Evolutionary conservation across 1,139 yeast species (phyloP).

Genomic region (Pneumocystis oryctolagi): DNA sequence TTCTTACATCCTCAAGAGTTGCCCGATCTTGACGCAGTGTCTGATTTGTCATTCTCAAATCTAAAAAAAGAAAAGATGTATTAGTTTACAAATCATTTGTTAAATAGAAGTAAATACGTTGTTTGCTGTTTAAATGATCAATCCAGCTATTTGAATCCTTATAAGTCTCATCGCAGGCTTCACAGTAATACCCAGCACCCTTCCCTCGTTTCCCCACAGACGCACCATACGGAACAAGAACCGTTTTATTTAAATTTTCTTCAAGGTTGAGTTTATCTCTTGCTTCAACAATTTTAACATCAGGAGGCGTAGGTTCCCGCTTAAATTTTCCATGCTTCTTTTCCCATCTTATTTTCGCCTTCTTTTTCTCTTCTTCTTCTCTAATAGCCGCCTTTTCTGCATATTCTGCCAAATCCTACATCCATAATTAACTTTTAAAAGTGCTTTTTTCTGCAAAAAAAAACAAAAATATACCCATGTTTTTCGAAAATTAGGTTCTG

Average conservation of each 20-base stretch:
- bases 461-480: not conserved
- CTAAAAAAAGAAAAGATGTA: not conserved
- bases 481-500: not conserved
- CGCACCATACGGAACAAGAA: slow-evolving; percentile 33
- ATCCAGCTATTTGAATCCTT: slow-evolving; percentile 67
- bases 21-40: slow-evolving; percentile 22
- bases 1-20: slow-evolving; percentile 26
- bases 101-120: slow-evolving; percentile 21
- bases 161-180: slow-evolving; percentile 60
- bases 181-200: slow-evolving; percentile 72
- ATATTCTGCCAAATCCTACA: slow-evolving; percentile 9
- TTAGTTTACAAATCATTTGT: not conserved
- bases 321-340: slow-evolving; percentile 7
- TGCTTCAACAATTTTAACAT: slow-evolving; percentile 20
- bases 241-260: slow-evolving; percentile 32
- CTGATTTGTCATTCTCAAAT: slow-evolving; percentile 21
- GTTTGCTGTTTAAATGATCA: slow-evolving; percentile 63
- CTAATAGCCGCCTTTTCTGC: slow-evolving; percentile 9
- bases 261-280: slow-evolving; percentile 27
- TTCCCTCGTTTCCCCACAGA: slow-evolving; percentile 39
- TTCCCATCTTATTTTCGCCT: slow-evolving; percentile 7
- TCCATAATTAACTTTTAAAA: not conserved
- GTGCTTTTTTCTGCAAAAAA: not conserved
- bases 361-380: slow-evolving; percentile 8
- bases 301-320: slow-evolving; percentile 16